Evolutionary conservation across 108 stramenopile genomes (phyloP).

Genomic region (Skeletonema marinoi): DNA sequence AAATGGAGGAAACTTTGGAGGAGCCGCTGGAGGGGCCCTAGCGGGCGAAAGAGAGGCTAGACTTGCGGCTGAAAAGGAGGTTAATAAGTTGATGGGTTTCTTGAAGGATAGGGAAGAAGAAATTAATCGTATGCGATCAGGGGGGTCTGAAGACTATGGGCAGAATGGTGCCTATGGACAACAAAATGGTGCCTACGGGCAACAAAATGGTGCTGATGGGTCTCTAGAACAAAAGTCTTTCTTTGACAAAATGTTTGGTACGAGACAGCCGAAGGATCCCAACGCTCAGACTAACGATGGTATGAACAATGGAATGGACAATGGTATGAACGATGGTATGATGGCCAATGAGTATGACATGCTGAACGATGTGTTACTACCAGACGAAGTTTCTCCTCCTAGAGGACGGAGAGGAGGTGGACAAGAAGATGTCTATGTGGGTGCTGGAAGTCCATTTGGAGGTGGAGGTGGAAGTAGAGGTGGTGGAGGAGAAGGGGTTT

Average conservation of each 20-base stretch:
- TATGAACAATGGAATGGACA: not conserved
- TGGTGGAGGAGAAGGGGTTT: not conserved
- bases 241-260: constrained; percentile 8
- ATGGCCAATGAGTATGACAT: not conserved
- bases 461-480: too few species aligned
- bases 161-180: not conserved
- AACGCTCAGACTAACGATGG: not conserved
- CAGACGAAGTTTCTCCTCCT: not conserved
- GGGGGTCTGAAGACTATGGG: not conserved
- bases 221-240: not conserved
- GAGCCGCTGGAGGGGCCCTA: not conserved
- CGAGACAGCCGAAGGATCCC: not conserved
- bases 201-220: not conserved
- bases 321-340: not conserved
- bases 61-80: constrained; percentile 3
- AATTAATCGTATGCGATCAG: constrained; percentile 7
- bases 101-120: constrained; percentile 23
- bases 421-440: not conserved
- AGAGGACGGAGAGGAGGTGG: constrained; percentile 4
- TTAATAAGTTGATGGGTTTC: constrained; percentile 9
- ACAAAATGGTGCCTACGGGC: too few species aligned
- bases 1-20: not conserved
- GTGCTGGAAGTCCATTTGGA: not conserved
- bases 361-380: constrained; percentile 4
- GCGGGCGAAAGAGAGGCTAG: constrained; percentile 9